phyloP scores from a whole-genome alignment of 345 rosid genomes.

The Populus davidiana region DNA sequence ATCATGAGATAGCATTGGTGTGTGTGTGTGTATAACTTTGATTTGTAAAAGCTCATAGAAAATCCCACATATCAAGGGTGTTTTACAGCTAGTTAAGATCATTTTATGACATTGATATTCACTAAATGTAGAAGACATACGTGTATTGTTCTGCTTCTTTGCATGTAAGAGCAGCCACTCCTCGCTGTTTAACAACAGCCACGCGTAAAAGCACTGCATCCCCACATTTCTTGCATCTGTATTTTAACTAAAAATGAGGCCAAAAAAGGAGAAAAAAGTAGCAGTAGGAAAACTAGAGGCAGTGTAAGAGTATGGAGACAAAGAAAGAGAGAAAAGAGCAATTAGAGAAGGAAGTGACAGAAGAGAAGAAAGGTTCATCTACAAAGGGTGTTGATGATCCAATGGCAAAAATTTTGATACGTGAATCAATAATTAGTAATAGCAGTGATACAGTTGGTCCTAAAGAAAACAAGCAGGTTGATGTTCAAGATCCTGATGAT shows the following conservation, averaged over 20 bases:
- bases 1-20: too few species aligned
- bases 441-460: background rate
- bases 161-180: background rate
- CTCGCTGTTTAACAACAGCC: background rate
- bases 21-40: too few species aligned
- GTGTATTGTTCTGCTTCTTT: background rate
- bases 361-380: background rate
- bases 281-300: background rate
- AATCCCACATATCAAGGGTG: too few species aligned
- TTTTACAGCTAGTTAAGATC: too few species aligned
- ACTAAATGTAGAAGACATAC: background rate
- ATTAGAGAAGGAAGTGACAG: background rate
- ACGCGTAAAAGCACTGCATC: background rate
- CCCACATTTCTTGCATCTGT: background rate
- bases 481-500: slow-evolving; percentile 19
- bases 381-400: background rate
- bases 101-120: too few species aligned
- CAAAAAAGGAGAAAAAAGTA: background rate
- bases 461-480: background rate
- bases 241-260: background rate
- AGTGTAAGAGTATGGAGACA: background rate
- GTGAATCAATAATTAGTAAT: background rate
- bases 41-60: too few species aligned
- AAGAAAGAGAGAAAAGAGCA: background rate
- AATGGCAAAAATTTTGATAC: background rate